Percentiles rank a stretch among this genome's conserved stretches.
These are phyloP conservation scores for Parasarocladium wereldwijsianum DNA, from an alignment of 2,329 filamentous ascomycete species.

Conservation along the genomic window DNA sequence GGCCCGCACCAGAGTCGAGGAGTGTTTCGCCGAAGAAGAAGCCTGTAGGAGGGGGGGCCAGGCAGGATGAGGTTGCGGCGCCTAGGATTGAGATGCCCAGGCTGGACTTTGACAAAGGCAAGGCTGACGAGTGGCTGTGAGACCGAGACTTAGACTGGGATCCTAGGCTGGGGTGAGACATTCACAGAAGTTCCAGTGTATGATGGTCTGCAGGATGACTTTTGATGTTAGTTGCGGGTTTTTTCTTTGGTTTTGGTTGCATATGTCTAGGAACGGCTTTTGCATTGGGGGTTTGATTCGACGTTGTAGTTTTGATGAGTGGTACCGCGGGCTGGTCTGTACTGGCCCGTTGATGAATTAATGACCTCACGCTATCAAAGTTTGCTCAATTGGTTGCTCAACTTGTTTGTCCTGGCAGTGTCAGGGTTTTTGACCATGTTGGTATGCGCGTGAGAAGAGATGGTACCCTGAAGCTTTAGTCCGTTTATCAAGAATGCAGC, in stretches of 20 bases:
- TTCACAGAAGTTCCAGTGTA: too few relatives aligned
- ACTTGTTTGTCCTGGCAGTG: too few relatives aligned
- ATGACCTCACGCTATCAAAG: too few relatives aligned
- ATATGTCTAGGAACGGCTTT: background rate
- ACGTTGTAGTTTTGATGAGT: background rate
- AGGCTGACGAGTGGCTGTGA: too few relatives aligned
- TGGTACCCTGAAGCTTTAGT: too few relatives aligned
- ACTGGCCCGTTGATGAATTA: conserved; percentile 3
- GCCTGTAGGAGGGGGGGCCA: conserved; percentile 21
- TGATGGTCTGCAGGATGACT: too few relatives aligned
- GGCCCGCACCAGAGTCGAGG: conserved; percentile 29
- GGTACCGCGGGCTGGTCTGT: background rate
- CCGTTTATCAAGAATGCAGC: too few relatives aligned
- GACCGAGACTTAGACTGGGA: too few relatives aligned
- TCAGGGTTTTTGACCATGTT: too few relatives aligned
- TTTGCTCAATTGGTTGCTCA: too few relatives aligned
- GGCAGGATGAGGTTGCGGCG: conserved; percentile 36
- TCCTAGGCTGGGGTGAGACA: too few relatives aligned
- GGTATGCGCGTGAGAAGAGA: too few relatives aligned
- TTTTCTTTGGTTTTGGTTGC: background rate
- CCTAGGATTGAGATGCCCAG: conserved; percentile 48
- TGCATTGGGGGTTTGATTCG: conserved; percentile 1
- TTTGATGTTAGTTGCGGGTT: conserved; percentile 16
- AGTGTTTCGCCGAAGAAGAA: conserved; percentile 16
- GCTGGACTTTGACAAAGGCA: conserved; percentile 39